Evolutionary conservation across 2,329 filamentous ascomycete genomes (phyloP).

Genomic region (Trichoderma harzianum): DNA sequence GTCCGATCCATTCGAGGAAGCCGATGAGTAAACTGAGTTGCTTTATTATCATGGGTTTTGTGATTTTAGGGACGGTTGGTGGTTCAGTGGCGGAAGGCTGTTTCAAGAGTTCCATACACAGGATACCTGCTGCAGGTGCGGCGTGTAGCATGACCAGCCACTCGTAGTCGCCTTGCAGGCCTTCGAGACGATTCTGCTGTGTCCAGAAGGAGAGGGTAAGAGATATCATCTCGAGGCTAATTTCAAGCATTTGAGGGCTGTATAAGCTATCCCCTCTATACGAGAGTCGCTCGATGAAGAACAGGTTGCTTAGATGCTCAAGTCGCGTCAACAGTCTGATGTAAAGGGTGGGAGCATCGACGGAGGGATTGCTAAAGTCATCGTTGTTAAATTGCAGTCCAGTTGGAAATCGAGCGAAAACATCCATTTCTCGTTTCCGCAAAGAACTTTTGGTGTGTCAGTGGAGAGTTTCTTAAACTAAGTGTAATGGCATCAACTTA

Average conservation of each 20-base stretch:
- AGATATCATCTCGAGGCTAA: slow-evolving; percentile 45
- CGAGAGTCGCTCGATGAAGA: slow-evolving; percentile 56
- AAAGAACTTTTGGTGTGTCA: not conserved
- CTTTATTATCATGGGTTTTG: slow-evolving; percentile 47
- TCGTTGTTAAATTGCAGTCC: slow-evolving; percentile 3
- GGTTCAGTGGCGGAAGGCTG: not conserved
- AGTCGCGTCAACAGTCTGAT: slow-evolving; percentile 45
- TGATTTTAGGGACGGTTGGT: slow-evolving; percentile 25
- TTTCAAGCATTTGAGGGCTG: slow-evolving; percentile 37
- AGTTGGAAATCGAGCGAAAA: slow-evolving; percentile 4
- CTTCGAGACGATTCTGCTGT: slow-evolving; percentile 41
- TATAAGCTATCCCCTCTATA: slow-evolving; percentile 38
- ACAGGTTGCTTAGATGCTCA: slow-evolving; percentile 52
- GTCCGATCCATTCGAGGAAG: slow-evolving; percentile 46
- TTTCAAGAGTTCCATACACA: slow-evolving; percentile 47
- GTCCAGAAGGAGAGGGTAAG: slow-evolving; percentile 45
- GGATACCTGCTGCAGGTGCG: slow-evolving; percentile 44
- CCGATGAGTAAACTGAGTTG: slow-evolving; percentile 48
- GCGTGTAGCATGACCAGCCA: slow-evolving; percentile 49
- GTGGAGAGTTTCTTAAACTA: not conserved
- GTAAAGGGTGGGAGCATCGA: slow-evolving; percentile 38
- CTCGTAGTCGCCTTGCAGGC: slow-evolving; percentile 42
- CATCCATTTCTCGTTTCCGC: not conserved
- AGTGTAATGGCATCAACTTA: not conserved
- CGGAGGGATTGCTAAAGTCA: slow-evolving; percentile 46